Evolutionary conservation across 176 grass and related monocot species (phyloP).

Genomic region (Cenchrus purpureus): DNA sequence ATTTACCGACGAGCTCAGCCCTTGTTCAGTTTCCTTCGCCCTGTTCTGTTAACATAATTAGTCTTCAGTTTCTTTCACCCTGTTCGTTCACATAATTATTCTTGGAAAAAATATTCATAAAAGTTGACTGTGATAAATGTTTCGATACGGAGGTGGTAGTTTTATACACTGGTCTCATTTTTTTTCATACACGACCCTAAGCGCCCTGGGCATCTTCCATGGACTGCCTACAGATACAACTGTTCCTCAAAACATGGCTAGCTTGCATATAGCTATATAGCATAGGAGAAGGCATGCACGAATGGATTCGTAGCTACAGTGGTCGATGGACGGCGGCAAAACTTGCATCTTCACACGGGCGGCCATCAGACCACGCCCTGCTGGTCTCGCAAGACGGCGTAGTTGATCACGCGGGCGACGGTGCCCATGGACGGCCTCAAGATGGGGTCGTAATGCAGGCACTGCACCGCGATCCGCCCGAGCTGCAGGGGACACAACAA

Average conservation of each 20-base stretch:
- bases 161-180: background rate
- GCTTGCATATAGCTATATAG: background rate
- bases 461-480: constrained; percentile 57
- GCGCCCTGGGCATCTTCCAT: background rate
- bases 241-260: constrained; percentile 18
- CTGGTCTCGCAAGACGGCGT: constrained; percentile 54
- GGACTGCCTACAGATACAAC: background rate
- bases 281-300: background rate
- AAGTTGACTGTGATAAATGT: too few species aligned
- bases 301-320: background rate
- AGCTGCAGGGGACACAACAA: constrained; percentile 44
- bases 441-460: constrained; percentile 50
- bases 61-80: too few species aligned
- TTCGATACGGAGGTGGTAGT: background rate
- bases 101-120: background rate
- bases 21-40: background rate
- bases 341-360: background rate
- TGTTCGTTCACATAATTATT: background rate
- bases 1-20: background rate
- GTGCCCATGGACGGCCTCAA: constrained; percentile 60
- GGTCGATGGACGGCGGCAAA: constrained; percentile 17
- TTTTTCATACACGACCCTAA: background rate
- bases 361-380: constrained; percentile 51
- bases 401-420: constrained; percentile 58
- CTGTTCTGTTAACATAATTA: background rate